Evolutionary conservation across 441 rosid species (phyloP), one percentile per base, ranked within the genome.

Genomic region (Brassica hybrid): DNA sequence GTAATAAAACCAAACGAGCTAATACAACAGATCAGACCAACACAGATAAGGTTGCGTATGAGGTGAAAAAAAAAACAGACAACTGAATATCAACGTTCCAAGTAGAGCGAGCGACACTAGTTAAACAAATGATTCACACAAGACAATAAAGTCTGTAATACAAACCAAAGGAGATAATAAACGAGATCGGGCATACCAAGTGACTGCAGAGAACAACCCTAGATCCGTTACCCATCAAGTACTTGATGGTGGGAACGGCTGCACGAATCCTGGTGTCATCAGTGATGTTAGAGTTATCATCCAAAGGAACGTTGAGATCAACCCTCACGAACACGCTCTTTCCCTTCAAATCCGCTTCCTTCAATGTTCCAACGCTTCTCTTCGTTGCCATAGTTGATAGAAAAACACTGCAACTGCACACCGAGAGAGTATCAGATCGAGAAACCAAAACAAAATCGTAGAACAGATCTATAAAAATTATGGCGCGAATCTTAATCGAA

Each of bases 231-330:
- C 41, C 86, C 84, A 85, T 87, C 88, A 96, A 80, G 77, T 88
- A 91, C 88, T 93, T 89, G 86, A 96, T 86, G 52, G 99, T 96
- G 69, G 97, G 98, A 38, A 96, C 90, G 52, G 97, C 97, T 14
- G 97, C 98, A 1, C 97, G 93, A 76, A 96, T 75, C 86, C 97
- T 87, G 50, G 92, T 94, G 65, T 93, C 99, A 82, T 93, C 98
- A 17, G 98, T 94, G 86, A 96, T 94, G 45, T 86, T 89, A 56
- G 77, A 83, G 93, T 74, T 86, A 67, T 96, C 98, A 11, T 92
- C 98, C 82, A 96, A 81, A 70, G 99, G 99, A 60, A 93, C 98
- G 75, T 94, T 94, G 76, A 96, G 92, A 88, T 96, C 99, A 67
- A 90, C 98, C 67, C 99, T 86, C 48, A 92, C 97, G 57, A 96